A percentile compares a stretch with the other conserved stretches of the same genome.
These are phyloP conservation scores for Quillaja saponaria DNA, from an alignment of 306 rosid species.

Conservation along the genomic window DNA sequence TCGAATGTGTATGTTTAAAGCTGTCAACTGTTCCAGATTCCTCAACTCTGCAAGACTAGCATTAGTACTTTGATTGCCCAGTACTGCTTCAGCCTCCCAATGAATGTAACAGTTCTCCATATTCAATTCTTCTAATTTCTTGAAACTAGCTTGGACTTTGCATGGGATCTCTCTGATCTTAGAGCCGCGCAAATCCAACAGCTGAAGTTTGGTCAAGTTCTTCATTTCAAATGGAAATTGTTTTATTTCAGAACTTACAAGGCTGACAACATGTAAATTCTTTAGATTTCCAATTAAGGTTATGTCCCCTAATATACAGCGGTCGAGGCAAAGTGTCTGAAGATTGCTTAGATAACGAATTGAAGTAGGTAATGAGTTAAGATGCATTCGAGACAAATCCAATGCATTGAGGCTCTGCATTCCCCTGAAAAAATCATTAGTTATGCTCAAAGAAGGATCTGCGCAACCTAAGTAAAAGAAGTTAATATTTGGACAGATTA, in stretches of 20 bases:
- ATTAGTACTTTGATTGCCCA: conserved; percentile 18
- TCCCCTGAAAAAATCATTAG: background rate
- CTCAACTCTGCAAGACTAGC: conserved; percentile 3
- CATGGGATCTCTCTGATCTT: conserved; percentile 25
- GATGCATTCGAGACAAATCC: background rate
- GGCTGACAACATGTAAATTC: background rate
- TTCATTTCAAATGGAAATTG: background rate
- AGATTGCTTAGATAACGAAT: background rate
- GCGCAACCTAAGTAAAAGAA: background rate
- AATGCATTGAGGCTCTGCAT: conserved; percentile 22
- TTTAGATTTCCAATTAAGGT: background rate
- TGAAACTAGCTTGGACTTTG: conserved; percentile 31
- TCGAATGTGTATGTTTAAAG: conserved; percentile 18
- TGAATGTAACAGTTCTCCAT: conserved; percentile 14
- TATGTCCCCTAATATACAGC: background rate
- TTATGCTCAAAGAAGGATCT: background rate
- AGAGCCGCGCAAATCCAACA: conserved; percentile 31
- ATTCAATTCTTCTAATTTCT: conserved; percentile 28
- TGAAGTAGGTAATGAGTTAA: conserved; percentile 9
- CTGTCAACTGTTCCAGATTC: too few species aligned
- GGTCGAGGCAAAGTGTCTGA: background rate
- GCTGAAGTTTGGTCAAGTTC: background rate
- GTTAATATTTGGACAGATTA: background rate
- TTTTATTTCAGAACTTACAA: background rate
- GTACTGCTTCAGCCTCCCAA: conserved; percentile 20